phyloP scores from a whole-genome alignment of 1,284 basidiomycete species.

The Phellinidium pouzarii region DNA sequence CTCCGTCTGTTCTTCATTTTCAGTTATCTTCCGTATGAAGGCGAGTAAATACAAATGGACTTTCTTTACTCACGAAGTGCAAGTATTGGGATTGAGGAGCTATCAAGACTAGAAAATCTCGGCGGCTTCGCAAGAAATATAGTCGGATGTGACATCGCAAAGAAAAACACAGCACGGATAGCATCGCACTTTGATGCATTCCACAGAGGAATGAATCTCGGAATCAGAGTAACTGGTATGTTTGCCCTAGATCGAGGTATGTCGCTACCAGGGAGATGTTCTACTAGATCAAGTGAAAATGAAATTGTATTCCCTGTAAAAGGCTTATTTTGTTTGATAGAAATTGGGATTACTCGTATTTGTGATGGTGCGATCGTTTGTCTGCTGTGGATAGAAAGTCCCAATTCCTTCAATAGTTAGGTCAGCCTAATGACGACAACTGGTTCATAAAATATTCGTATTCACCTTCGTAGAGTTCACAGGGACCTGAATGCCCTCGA shows the following conservation, averaged over 20 bases:
- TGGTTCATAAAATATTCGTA: conserved; percentile 2
- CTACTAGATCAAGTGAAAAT: conserved; percentile 17
- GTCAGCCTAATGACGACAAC: not conserved
- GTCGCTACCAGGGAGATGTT: conserved; percentile 28
- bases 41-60: not conserved
- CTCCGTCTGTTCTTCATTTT: conserved; percentile 52
- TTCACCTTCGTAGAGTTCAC: conserved; percentile 22
- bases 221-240: conserved; percentile 32
- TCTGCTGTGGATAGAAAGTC: conserved; percentile 4
- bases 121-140: conserved; percentile 55
- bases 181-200: conserved; percentile 27
- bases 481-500: conserved; percentile 23
- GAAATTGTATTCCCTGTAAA: conserved; percentile 2
- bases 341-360: conserved; percentile 19
- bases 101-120: conserved; percentile 20
- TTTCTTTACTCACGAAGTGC: conserved; percentile 51
- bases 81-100: conserved; percentile 47
- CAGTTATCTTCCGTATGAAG: not conserved
- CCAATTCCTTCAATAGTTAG: conserved; percentile 1
- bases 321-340: conserved; percentile 12
- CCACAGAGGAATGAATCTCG: conserved; percentile 40
- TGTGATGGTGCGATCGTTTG: conserved; percentile 16
- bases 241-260: conserved; percentile 5
- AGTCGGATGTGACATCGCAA: conserved; percentile 46
- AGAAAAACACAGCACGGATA: conserved; percentile 56